Evolutionary conservation across 2,329 filamentous ascomycete genomes (phyloP), one percentile per base, ranked within the genome.

Genomic region (Ambrosiella xylebori): DNA sequence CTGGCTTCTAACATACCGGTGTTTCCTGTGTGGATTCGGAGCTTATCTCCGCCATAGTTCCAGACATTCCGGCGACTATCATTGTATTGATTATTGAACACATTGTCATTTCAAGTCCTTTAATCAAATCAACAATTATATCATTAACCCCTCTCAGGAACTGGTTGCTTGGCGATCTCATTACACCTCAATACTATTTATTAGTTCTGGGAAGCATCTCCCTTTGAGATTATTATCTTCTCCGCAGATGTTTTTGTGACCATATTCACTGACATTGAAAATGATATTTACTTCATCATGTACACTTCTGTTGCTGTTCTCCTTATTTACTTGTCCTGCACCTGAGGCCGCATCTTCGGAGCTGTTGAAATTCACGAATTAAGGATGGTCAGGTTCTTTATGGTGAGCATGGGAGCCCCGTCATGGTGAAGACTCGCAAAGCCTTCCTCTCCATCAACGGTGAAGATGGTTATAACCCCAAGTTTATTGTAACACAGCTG

Each of bases 61-160:
- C 75, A 49, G 78, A 96, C 62, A 74, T 97, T 3, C 93, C 93
- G 0, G 86, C 86, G 7, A 84, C 86, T 0, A 83, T 96, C 56
- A 95, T 97, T 63, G 90, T 98, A n/a, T 76, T 90, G 58, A 74
- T 89, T 37, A 86, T 89, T 58, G 85, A 90, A 70, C 85, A 90
- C 67, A 88, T 90, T 63, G 84, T 86, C 57, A 89, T 90, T 63
- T 84, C 85, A 41, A 90, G 69, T 88, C 85, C 0, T 90, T 90
- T 64, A 85, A 85, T 55, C 78, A 85, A 61, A 77, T 88, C 66
- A 88, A 88, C 74, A 87, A 88, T 72, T 90, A 90, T 68, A 81
- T 79, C 53, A 88, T 89, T 66, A 77, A 89, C 62, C 86, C 86
- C 1, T 88, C 85, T 1, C 86, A 90, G 67, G 85, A 90, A 66